Conservation (phyloP, 2,329 filamentous ascomycete genomes). For the Paracorniculantispora psalliotae region DNA sequence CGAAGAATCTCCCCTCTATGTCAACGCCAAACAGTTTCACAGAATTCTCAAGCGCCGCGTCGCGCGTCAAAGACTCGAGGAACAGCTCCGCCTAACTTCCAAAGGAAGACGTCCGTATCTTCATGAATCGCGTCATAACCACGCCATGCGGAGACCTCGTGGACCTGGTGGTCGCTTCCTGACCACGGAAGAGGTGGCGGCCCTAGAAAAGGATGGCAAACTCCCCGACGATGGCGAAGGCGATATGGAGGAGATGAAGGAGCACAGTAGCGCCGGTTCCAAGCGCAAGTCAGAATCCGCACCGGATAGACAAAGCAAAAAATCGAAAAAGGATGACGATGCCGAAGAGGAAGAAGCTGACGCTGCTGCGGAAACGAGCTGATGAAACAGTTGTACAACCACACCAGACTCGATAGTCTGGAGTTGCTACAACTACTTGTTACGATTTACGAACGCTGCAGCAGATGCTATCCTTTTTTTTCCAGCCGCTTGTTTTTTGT, state of each 20-base stretch:
- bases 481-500: background rate
- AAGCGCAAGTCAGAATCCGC: constrained; percentile 58
- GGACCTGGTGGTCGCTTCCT: constrained; percentile 93
- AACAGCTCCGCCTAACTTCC: constrained; percentile 83
- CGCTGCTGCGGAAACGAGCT: constrained; percentile 35
- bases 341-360: constrained; percentile 37
- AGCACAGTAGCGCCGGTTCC: constrained; percentile 35
- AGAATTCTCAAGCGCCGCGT: constrained; percentile 92
- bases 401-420: background rate
- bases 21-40: constrained; percentile 98
- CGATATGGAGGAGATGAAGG: constrained; percentile 24
- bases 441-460: constrained; percentile 10
- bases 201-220: constrained; percentile 66
- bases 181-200: constrained; percentile 91
- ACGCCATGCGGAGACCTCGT: constrained; percentile 92
- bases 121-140: constrained; percentile 95
- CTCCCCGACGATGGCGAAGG: constrained; percentile 30
- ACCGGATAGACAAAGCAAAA: constrained; percentile 48
- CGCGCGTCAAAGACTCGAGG: constrained; percentile 87
- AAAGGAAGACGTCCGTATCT: constrained; percentile 96
- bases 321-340: constrained; percentile 44
- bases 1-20: constrained; percentile 92
- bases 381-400: constrained; percentile 17
- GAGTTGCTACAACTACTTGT: constrained; percentile 2
- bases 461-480: background rate